Base-by-base conservation (phyloP, 2,329 filamentous ascomycete species). In the Nothomitra cinnamomea region DNA sequence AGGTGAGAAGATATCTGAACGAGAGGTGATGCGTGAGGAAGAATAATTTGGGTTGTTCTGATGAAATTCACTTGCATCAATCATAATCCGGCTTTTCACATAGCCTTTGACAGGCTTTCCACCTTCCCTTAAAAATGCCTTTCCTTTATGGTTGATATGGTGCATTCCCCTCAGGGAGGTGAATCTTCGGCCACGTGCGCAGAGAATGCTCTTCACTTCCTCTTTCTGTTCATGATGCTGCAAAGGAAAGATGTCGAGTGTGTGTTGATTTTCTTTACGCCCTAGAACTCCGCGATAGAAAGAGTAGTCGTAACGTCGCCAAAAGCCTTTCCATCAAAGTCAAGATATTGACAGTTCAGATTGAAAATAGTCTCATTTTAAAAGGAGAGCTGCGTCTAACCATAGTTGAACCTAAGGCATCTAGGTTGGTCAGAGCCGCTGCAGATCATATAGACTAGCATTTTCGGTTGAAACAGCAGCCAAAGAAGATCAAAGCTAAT, bases 1-100 rank as follows among this genome's bases (percentile, higher is more conserved):
- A n/a, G n/a, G n/a, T 49, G n/a, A 2, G 13, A 49, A 49, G 2
- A 49, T 15, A 49, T 8, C 17, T 21, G 36, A 49, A 42, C 21
- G 21, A 50, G 21, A 32, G 54, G 25, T 55, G 28, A 55, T 55
- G 41, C 24, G 43, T 35, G 41, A 41, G 36, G 32, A 17, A 35
- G 19, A 41, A 35, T 56, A 56, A 36, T 54, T 54, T 21, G 43
- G 43, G 42, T 56, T 49, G 35, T 2, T 17, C 50, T 54, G 49
- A 2, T 36, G 17, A 45, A 56, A 56, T 36, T 50, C 53, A 35
- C 43, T 35, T 2, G 45, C 8, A 54, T 56, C 41, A 45, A 56
- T 42, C 32, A 56, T 56, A 28, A 56, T 48, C 13, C 51, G 51
- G 52, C 54, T 53, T 25, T 55, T 42, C 15, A 55, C 25, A 53